phyloP scores from a whole-genome alignment of 2,329 filamentous ascomycete species.

The Tolypocladium nubicola region DNA sequence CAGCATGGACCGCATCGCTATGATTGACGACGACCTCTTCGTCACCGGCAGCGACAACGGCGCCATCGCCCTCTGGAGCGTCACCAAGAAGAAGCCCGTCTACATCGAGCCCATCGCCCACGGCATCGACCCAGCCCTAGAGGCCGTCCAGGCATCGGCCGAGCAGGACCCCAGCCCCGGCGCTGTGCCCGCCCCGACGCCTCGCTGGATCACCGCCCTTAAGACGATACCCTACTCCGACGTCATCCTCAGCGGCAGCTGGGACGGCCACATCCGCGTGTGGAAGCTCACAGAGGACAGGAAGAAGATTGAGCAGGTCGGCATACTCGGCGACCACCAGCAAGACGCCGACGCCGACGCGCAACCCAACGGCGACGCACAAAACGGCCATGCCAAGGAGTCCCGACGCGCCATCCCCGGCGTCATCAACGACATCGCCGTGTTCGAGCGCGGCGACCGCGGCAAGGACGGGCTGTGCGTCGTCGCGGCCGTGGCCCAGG shows the following conservation, averaged over 20 bases:
- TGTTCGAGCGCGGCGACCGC: constrained; percentile 75
- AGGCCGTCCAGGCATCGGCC: constrained; percentile 61
- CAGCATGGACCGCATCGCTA: constrained; percentile 83
- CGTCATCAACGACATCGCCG: constrained; percentile 77
- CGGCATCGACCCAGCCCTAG: constrained; percentile 65
- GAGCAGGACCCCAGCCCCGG: constrained; percentile 51
- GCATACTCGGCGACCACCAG: constrained; percentile 44
- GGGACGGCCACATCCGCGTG: constrained; percentile 74
- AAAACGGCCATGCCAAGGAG: constrained; percentile 8
- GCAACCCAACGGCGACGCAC: constrained; percentile 12
- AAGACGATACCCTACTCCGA: constrained; percentile 83
- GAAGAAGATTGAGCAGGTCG: constrained; percentile 61
- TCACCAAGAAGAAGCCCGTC: constrained; percentile 90
- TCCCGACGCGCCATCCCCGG: constrained; percentile 44
- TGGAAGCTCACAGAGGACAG: constrained; percentile 84
- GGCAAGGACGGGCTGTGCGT: constrained; percentile 71
- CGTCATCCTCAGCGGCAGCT: constrained; percentile 81
- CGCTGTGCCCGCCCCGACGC: constrained; percentile 53
- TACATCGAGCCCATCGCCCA: constrained; percentile 73
- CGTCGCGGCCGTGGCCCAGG: constrained; percentile 76
- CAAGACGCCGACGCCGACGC: constrained; percentile 13
- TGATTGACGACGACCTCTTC: constrained; percentile 81
- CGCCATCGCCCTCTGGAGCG: constrained; percentile 73
- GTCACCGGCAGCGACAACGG: constrained; percentile 93
- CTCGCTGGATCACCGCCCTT: constrained; percentile 85